Evolutionary conservation across 2,329 filamentous ascomycete species (phyloP), one percentile per base, ranked within the genome.

Genomic region (Alternaria ventricosa): DNA sequence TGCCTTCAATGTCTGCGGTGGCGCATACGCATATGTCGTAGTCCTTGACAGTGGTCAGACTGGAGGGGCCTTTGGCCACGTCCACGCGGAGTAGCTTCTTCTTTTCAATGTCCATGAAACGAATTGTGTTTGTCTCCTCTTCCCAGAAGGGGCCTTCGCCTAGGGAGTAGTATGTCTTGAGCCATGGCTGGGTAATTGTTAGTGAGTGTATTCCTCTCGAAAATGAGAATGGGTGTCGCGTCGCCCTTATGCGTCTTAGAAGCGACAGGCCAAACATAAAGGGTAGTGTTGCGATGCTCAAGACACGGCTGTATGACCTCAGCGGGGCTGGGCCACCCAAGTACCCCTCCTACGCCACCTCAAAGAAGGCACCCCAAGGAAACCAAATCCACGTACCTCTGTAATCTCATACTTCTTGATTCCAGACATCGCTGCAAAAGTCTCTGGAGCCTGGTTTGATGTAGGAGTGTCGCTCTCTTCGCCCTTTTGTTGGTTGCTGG

Each of bases 31-130:
- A 84, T 66, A 83, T 82, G 50, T 84, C 82, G 9, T 91, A 90
- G 67, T 88, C 84, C 55, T 75, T 75, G 64, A 91, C 78, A 57
- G 83, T 77, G 67, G 79, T 81, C 76, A 87, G 77, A 41, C 91
- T 92, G 5, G 82, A 81, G 15, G 88, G 87, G 0, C 90, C 91
- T 63, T 87, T 82, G 51, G 80, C 76, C 23, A 96, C 83, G 71
- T 92, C 86, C 63, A 96, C 85, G 51, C 87, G 86, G 82, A 96
- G 91, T 49, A 97, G 76, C 65, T 89, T 88, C 76, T 91, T 87
- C 76, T 91, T 88, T 79, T 90, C 91, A 80, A 97, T 94, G 80
- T 97, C 94, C 65, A 94, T 88, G 78, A 93, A 94, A 67, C 92
- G 91, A 62, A 95, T 82, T 50, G 84, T 86, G 78, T 92, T 86